Conservation (phyloP, 148 eudicot genomes). For the Rhododendron henanense region DNA sequence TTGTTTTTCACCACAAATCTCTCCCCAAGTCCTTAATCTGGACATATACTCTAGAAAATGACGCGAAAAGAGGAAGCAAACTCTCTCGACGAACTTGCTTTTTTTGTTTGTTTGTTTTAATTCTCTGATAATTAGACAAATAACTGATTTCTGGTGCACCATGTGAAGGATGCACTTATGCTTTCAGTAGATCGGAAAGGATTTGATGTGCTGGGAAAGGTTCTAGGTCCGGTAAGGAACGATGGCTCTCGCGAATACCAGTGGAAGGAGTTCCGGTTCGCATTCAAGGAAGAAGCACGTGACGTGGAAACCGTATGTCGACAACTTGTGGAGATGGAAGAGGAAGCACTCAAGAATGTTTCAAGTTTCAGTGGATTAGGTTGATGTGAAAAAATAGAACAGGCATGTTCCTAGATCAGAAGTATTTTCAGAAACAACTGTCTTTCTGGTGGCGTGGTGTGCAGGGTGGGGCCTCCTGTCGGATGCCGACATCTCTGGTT, state of each 20-base stretch:
- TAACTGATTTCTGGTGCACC: constrained; percentile 11
- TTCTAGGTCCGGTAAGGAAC: constrained; percentile 29
- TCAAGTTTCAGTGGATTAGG: constrained; percentile 58
- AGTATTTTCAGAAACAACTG: neutral
- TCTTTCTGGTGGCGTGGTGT: neutral
- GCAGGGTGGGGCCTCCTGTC: too few species aligned
- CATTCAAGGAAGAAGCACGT: constrained; percentile 57
- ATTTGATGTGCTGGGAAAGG: constrained; percentile 66
- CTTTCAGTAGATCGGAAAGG: constrained; percentile 75
- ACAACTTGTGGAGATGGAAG: constrained; percentile 78
- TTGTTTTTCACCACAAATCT: neutral
- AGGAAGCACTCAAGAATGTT: constrained; percentile 57
- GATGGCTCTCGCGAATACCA: constrained; percentile 48
- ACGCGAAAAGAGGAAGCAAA: neutral
- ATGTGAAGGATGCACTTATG: constrained; percentile 64
- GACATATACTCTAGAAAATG: neutral
- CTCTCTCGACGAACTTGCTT: neutral
- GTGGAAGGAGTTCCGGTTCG: constrained; percentile 72
- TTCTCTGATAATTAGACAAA: neutral
- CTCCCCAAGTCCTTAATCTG: neutral
- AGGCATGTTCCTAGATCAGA: neutral
- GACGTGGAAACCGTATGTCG: constrained; percentile 60
- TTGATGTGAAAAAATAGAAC: neutral
- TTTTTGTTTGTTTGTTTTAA: neutral
- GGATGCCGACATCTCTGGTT: too few species aligned